Evolutionary conservation across 306 rosid species (phyloP), one percentile per base, ranked within the genome.

Genomic region (Pterocarpus santalinus): DNA sequence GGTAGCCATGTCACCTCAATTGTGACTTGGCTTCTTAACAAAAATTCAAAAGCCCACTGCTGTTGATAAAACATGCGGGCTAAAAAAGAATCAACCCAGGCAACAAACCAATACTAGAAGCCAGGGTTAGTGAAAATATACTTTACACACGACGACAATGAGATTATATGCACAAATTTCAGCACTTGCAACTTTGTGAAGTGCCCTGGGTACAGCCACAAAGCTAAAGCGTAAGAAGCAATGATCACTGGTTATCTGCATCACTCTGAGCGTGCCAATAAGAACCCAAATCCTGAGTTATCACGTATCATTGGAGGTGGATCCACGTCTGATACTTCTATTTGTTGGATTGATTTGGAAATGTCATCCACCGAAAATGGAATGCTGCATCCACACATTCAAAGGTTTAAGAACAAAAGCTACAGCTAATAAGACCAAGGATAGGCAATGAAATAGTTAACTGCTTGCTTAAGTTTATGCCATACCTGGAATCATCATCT

Each of bases 281-380:
- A 90, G 89, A 96, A 96, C 60, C 91, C 97, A 32, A 96, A 96
- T 53, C 99, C 99, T 0, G 99, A 96, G 88, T 96, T 91, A 47
- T 96, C 99, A 8, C 99, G 98, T 73, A 96, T 96, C 87, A 96
- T 86, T 0, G 98, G 95, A 58, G 99, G 99, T 81, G 99, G 99
- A 86, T 94, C 99, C 8, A 96, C 84, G 39, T 96, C 99, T 2
- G 91, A 90, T 39, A 90, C 88, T n/a, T 96, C 99, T 65, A 93
- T 90, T 85, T 90, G 90, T 85, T 90, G 86, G 91, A 96, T 94
- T 32, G 99, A 90, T 92, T 96, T 96, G 70, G 99, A 96, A 75
- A 96, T 90, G 78, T 96, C 99, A 39, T 96, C 98, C 86, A 96
- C 99, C 14, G 99, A 89, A 89, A 96, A 96, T 3, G 99, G 99